Evolutionary conservation across 169 alveolate species (phyloP).

Genomic region (Theileria orientalis): DNA sequence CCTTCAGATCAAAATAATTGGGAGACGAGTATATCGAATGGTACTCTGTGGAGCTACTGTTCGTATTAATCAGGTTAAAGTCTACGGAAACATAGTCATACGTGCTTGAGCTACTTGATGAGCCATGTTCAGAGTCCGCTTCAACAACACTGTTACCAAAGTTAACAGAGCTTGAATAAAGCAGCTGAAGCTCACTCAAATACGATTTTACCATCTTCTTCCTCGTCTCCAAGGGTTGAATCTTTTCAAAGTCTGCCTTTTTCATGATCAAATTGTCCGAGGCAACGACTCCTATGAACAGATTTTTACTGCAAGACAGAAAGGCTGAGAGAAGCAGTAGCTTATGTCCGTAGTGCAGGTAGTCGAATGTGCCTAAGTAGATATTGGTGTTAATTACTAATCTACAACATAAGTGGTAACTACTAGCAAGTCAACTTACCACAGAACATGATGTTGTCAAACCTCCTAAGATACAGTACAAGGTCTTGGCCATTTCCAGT

Average conservation of each 20-base stretch:
- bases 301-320: constrained; percentile 20
- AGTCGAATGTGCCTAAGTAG: constrained; percentile 44
- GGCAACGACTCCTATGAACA: constrained; percentile 55
- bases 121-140: not conserved
- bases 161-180: not conserved
- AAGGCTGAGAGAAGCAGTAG: constrained; percentile 42
- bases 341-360: constrained; percentile 65
- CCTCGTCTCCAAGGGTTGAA: not conserved
- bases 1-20: not conserved
- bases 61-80: not conserved
- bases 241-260: constrained; percentile 15
- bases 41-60: not conserved
- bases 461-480: not conserved
- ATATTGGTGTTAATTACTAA: not conserved
- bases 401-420: not conserved
- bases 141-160: not conserved
- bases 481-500: not conserved
- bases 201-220: not conserved
- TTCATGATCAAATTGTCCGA: constrained; percentile 27
- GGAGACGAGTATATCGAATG: not conserved
- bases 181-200: not conserved
- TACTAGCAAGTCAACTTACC: not conserved
- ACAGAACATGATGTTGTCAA: constrained; percentile 3
- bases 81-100: not conserved
- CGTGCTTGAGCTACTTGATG: not conserved